These are phyloP conservation scores for Wickerhamomyces mucosus DNA, from an alignment of 805 yeast species.

Conservation along the genomic window DNA sequence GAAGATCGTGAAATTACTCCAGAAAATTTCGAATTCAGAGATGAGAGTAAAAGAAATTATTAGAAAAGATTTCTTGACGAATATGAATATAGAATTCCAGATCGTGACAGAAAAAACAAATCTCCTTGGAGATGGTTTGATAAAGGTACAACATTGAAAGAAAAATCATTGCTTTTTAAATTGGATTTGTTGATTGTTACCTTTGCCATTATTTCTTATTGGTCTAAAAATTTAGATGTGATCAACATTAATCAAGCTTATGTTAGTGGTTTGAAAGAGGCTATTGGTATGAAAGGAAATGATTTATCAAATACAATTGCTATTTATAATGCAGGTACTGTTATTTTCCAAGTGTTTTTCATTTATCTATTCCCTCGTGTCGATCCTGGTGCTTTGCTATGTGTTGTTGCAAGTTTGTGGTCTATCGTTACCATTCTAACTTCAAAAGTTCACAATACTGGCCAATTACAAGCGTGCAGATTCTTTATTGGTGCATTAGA, in stretches of 20 bases:
- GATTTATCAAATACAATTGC: constrained; percentile 53
- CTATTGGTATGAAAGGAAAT: constrained; percentile 45
- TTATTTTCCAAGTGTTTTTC: constrained; percentile 55
- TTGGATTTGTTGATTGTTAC: constrained; percentile 44
- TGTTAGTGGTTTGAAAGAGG: constrained; percentile 53
- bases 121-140: constrained; percentile 12
- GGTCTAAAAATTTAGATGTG: constrained; percentile 45
- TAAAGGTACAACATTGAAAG: constrained; percentile 24
- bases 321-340: constrained; percentile 48
- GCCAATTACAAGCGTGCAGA: constrained; percentile 50
- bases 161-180: constrained; percentile 37
- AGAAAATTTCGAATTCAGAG: constrained; percentile 31
- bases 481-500: constrained; percentile 65
- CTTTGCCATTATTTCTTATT: constrained; percentile 14
- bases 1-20: constrained; percentile 5
- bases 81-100: constrained; percentile 29
- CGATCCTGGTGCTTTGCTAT: constrained; percentile 35
- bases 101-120: constrained; percentile 1
- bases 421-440: constrained; percentile 52
- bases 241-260: constrained; percentile 56
- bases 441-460: constrained; percentile 37
- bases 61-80: constrained; percentile 49
- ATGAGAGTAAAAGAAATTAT: constrained; percentile 45
- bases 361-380: constrained; percentile 43
- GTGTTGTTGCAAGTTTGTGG: constrained; percentile 31